Evolutionary conservation across 2,329 filamentous ascomycete species (phyloP).

Genomic region (Colletotrichum sp.): DNA sequence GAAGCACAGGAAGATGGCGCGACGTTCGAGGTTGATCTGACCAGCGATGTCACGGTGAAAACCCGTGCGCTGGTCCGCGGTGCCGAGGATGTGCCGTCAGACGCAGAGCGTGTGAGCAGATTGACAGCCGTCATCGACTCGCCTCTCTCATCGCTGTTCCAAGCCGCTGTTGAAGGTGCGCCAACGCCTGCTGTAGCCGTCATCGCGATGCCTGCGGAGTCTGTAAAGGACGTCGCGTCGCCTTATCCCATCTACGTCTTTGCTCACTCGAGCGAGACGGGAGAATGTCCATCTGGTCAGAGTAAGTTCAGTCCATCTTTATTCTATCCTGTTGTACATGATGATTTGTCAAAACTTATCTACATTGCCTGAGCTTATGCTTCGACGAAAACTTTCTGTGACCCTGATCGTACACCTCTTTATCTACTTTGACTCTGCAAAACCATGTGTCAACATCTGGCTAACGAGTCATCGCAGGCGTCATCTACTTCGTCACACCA

Average conservation of each 20-base stretch:
- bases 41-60: constrained; percentile 62
- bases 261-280: constrained; percentile 87
- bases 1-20: constrained; percentile 27
- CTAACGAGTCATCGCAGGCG: constrained; percentile 33
- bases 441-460: neutral
- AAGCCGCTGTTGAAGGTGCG: constrained; percentile 73
- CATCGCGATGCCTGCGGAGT: constrained; percentile 66
- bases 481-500: constrained; percentile 46
- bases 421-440: constrained; percentile 25
- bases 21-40: constrained; percentile 53
- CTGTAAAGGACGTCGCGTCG: constrained; percentile 40
- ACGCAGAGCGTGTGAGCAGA: constrained; percentile 52
- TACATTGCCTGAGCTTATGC: constrained; percentile 96
- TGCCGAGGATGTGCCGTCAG: constrained; percentile 33
- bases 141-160: constrained; percentile 70
- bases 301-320: constrained; percentile 67
- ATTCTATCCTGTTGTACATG: constrained; percentile 58
- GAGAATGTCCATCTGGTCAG: constrained; percentile 88
- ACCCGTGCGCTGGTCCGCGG: constrained; percentile 58
- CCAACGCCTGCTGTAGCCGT: constrained; percentile 77
- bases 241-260: constrained; percentile 62
- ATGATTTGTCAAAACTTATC: constrained; percentile 98
- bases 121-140: constrained; percentile 75
- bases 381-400: constrained; percentile 88
- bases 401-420: constrained; percentile 67